These are phyloP conservation scores for Fusarium guadeloupense DNA, from an alignment of 2,329 filamentous ascomycete species.

Conservation along the genomic window DNA sequence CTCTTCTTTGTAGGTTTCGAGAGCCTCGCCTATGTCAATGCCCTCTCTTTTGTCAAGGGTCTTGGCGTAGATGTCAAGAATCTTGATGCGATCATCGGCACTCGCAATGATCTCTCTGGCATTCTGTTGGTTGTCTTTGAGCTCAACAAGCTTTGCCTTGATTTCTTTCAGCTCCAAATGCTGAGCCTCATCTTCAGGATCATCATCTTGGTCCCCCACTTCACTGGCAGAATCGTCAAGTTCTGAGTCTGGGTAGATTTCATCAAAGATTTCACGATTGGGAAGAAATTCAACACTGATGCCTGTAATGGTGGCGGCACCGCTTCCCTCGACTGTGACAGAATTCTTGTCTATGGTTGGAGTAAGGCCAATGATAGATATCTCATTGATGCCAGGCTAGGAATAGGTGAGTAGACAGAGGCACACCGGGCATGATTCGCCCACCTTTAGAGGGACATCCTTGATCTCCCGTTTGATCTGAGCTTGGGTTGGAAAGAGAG, in stretches of 20 bases:
- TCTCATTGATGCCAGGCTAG: constrained; percentile 65
- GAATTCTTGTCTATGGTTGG: constrained; percentile 66
- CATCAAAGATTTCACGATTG: constrained; percentile 63
- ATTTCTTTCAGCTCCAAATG: constrained; percentile 37
- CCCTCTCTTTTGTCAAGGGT: constrained; percentile 48
- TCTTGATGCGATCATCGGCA: constrained; percentile 49
- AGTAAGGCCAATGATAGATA: constrained; percentile 65
- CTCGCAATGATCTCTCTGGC: constrained; percentile 37
- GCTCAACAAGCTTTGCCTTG: constrained; percentile 44
- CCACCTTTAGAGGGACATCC: constrained; percentile 52
- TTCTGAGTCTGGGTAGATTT: constrained; percentile 61
- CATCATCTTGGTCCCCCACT: constrained; percentile 40
- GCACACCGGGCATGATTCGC: not conserved
- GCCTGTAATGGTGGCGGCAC: constrained; percentile 66
- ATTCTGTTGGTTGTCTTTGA: constrained; percentile 38
- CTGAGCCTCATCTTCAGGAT: constrained; percentile 33
- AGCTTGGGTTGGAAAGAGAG: constrained; percentile 68
- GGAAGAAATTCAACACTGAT: constrained; percentile 68
- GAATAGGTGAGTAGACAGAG: not conserved
- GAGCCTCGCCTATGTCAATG: constrained; percentile 48
- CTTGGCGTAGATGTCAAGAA: constrained; percentile 54
- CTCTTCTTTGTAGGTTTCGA: constrained; percentile 55
- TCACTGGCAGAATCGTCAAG: constrained; percentile 47
- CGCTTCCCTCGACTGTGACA: constrained; percentile 68
- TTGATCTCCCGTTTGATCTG: constrained; percentile 69